Conservation (phyloP, 78 protist species). For the Monosiga brevicollis region DNA sequence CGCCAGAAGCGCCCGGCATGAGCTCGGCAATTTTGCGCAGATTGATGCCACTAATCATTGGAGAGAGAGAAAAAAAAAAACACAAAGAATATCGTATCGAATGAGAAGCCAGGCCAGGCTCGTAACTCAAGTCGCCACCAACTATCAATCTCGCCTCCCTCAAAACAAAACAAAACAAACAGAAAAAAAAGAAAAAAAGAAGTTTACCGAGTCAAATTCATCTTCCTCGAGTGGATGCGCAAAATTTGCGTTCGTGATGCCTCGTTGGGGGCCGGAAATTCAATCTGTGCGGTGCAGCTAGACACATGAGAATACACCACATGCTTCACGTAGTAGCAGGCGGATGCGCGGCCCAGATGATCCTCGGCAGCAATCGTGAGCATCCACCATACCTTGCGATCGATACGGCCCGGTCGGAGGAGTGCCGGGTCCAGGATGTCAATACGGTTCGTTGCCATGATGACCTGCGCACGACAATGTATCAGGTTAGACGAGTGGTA, state of each 20-base stretch:
- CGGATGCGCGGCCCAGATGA: no score
- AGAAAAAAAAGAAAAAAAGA: no score
- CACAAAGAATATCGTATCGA: conserved; percentile 74
- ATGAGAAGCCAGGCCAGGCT: no score
- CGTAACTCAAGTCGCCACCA: no score
- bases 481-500: neutral
- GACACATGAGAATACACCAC: no score
- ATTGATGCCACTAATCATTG: conserved; percentile 69
- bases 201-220: conserved; percentile 90
- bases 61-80: no score
- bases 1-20: conserved; percentile 94
- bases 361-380: no score
- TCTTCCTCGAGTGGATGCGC: conserved; percentile 94
- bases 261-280: conserved; percentile 58
- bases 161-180: neutral
- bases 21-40: conserved; percentile 74
- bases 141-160: no score
- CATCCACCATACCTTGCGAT: conserved; percentile 86
- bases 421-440: conserved; percentile 99
- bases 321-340: no score
- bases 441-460: conserved; percentile 99
- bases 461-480: conserved; percentile 33
- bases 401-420: conserved; percentile 97
- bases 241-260: conserved; percentile 93
- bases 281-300: no score